phyloP scores from a whole-genome alignment of 257 asterid genomes.

The Solanum corneliomulleri region DNA sequence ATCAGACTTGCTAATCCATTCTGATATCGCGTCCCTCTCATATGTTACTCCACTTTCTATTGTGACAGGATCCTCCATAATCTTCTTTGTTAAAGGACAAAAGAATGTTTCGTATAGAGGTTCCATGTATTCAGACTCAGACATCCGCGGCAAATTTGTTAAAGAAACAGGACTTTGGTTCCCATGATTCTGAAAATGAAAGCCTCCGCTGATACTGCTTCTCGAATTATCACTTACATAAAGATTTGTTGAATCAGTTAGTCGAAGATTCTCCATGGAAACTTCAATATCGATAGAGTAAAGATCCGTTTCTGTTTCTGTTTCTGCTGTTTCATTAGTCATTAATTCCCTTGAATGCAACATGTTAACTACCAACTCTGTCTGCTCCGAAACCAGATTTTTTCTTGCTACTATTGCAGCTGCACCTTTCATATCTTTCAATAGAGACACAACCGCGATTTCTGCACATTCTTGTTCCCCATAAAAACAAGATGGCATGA shows the following conservation, averaged over 20 bases:
- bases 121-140: conserved; percentile 35
- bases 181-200: background rate
- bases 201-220: conserved; percentile 3
- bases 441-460: conserved; percentile 44
- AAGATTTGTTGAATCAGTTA: conserved; percentile 12
- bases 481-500: conserved; percentile 26
- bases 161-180: conserved; percentile 16
- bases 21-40: conserved; percentile 41
- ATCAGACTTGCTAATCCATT: conserved; percentile 33
- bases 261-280: conserved; percentile 21
- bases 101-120: conserved; percentile 63
- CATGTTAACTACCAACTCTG: conserved; percentile 1
- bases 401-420: conserved; percentile 13
- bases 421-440: conserved; percentile 44
- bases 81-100: conserved; percentile 56
- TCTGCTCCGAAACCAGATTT: conserved; percentile 2
- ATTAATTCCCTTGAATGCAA: background rate
- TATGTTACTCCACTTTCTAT: conserved; percentile 66
- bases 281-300: conserved; percentile 40
- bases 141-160: conserved; percentile 23
- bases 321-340: conserved; percentile 7
- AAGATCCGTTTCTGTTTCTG: conserved; percentile 40
- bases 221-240: conserved; percentile 14
- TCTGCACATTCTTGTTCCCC: conserved; percentile 35
- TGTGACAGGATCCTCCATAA: conserved; percentile 79